A percentile compares a stretch with the other conserved stretches of the same genome.
These are phyloP conservation scores for Podospora tetraspora DNA, from an alignment of 495 filamentous ascomycete species.

Conservation along the genomic window DNA sequence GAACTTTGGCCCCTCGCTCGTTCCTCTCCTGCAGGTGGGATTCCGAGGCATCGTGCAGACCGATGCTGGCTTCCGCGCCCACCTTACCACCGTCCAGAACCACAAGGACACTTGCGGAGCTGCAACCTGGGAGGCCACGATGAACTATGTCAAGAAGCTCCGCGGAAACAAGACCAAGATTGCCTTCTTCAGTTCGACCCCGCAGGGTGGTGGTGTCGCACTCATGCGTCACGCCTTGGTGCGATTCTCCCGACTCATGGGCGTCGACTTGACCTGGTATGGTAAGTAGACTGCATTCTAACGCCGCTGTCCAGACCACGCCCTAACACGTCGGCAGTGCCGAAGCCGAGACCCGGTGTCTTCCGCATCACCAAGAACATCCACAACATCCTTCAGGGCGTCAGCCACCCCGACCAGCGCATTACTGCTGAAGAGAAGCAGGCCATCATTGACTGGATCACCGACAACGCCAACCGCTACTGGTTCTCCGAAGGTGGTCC, in stretches of 20 bases:
- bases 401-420: constrained; percentile 57
- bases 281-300: constrained; percentile 33
- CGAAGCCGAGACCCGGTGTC: constrained; percentile 76
- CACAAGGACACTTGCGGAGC: constrained; percentile 57
- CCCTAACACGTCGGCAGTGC: constrained; percentile 46
- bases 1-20: constrained; percentile 69
- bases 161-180: constrained; percentile 62
- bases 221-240: constrained; percentile 84
- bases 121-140: constrained; percentile 63
- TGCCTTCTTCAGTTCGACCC: constrained; percentile 82
- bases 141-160: constrained; percentile 63
- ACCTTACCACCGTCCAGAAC: constrained; percentile 55
- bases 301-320: constrained; percentile 36
- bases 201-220: constrained; percentile 82
- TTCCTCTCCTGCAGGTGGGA: constrained; percentile 70
- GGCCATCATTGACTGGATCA: constrained; percentile 64
- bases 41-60: constrained; percentile 70
- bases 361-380: constrained; percentile 87
- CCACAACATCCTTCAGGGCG: constrained; percentile 90
- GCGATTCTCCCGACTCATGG: constrained; percentile 62
- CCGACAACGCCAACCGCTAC: constrained; percentile 70
- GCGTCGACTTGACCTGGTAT: constrained; percentile 72
- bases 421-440: constrained; percentile 56
- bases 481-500: constrained; percentile 69
- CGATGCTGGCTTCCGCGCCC: constrained; percentile 59